These are phyloP conservation scores for Zygosaccharomyces pseudorouxii DNA, from an alignment of 805 yeast species.

Conservation along the genomic window DNA sequence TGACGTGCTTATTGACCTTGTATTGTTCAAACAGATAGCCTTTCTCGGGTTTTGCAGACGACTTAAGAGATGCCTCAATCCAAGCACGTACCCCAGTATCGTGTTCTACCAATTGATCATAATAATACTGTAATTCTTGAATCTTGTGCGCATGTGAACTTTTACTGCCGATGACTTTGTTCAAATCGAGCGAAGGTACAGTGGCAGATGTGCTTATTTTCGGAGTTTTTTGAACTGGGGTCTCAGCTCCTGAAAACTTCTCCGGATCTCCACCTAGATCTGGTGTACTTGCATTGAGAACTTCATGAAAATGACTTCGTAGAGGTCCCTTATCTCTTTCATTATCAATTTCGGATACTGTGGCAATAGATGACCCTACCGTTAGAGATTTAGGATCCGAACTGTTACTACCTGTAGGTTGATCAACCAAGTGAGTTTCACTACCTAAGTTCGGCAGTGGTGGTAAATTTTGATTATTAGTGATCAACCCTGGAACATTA, in stretches of 20 bases:
- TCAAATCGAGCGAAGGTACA: constrained; percentile 40
- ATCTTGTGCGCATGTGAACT: constrained; percentile 23
- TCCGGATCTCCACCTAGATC: constrained; percentile 24
- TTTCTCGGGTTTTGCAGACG: constrained; percentile 29
- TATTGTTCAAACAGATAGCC: constrained; percentile 36
- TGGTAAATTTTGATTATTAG: constrained; percentile 28
- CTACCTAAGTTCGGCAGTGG: constrained; percentile 28
- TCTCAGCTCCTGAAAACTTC: constrained; percentile 19
- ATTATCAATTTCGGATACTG: constrained; percentile 7
- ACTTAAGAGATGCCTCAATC: constrained; percentile 39
- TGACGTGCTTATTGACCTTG: constrained; percentile 48
- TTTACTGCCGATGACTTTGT: constrained; percentile 36
- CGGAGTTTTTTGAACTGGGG: not conserved
- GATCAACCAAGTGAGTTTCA: not conserved
- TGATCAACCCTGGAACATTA: constrained; percentile 35
- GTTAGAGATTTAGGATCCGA: constrained; percentile 13
- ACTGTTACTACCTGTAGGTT: constrained; percentile 10
- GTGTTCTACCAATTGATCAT: constrained; percentile 38
- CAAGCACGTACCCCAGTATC: constrained; percentile 59
- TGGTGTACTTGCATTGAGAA: constrained; percentile 17
- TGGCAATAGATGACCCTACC: constrained; percentile 7
- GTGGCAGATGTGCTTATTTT: constrained; percentile 18
- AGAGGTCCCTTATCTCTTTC: constrained; percentile 12
- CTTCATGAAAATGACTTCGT: constrained; percentile 15
- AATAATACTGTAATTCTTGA: constrained; percentile 28